Base-by-base conservation (phyloP, 176 grass and related monocot genomes). In the Eremochloa ophiuroides region DNA sequence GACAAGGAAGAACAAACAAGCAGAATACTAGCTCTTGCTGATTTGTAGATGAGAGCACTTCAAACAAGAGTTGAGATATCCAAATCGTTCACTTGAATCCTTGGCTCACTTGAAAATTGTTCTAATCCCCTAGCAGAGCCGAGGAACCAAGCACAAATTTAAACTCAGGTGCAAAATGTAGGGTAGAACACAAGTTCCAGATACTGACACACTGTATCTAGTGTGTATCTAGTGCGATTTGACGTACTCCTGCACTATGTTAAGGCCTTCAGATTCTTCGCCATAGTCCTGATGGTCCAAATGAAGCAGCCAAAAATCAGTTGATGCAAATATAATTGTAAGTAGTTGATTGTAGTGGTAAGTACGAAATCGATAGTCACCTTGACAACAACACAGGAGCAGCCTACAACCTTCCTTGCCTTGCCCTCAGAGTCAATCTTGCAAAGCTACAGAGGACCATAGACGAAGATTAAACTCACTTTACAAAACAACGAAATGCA, bases 231-330 rank as follows among this genome's bases (percentile, higher is more conserved):
- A 55, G 53, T 94, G 92, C 0, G 88, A 89, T 30, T 94, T 94
- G 38, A 91, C 92, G 6, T 94, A 93, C 75, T 98, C 88, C 82
- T 93, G 88, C 29, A 98, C 95, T 78, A 98, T 98, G 85, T 94
- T 83, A 66, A 94, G 89, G 18, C 92, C 95, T 83, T 94, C 90
- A 0, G 88, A 98, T 71, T 98, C 95, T 60, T 94, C 95, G 28
- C 95, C 92, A 0, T 91, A 93, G 89, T 98, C 95, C 90, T 98
- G 78, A 9, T 51, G 53, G 82, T 61, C 17, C 10, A 64, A 84
- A 80, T 1, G 67, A 33, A 59, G 50, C 9, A 92, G 4, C 4
- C 12, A 13, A 61, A 61, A 61, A 2, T 27, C 58, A 61, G 25
- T 6, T 59, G 0, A 61, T 6, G 4, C 58, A 12, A 27, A 28